Evolutionary conservation across 768 basidiomycete species (phyloP), one percentile per base, ranked within the genome.

Genomic region (Phylloporus sp.): DNA sequence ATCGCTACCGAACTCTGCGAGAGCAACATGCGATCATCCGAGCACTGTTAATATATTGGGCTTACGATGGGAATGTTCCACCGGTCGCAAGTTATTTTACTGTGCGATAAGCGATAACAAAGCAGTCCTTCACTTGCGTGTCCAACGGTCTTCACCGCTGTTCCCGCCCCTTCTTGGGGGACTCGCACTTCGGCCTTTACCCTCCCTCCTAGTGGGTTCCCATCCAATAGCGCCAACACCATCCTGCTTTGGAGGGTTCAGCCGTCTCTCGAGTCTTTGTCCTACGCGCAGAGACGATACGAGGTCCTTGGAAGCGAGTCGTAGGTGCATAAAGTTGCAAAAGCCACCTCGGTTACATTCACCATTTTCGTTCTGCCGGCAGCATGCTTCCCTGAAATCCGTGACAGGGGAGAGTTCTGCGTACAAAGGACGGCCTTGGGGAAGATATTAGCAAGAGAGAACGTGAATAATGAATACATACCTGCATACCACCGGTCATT

Each of bases 401-500:
- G 95, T 98, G 16, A 99, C 97, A 12, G 97, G 97, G 2, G 92
- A 95, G 23, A 99, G 80, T 64, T 99, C 97, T n/a, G 92, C 93
- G 64, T 95, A 95, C 27, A 99, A 74, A 3, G 95, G 95, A 45
- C 93, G 86, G 36, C 95, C 93, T 94, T 40, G 51, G 12, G 36
- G 2, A n/a, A 28, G 59, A 28, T 3, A 39, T 38, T 10, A 52
- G 62, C 46, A 35, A 47, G 29, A 32, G 28, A 45, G 16, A 47
- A 41, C 40, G 7, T 9, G 8, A 23, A 27, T 40, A 3, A 13
- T 5, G 46, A 36, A 45, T 29, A 27, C 50, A 18, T n/a, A 90
- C 92, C 94, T 59, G 93, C 93, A 77, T 97, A 99, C 97, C 97
- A 99, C 28, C 95, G 83, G 62, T 95, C 88, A 62, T 98, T 97